Evolutionary conservation across 768 basidiomycete genomes (phyloP).

Genomic region (Pleurotus djamor): DNA sequence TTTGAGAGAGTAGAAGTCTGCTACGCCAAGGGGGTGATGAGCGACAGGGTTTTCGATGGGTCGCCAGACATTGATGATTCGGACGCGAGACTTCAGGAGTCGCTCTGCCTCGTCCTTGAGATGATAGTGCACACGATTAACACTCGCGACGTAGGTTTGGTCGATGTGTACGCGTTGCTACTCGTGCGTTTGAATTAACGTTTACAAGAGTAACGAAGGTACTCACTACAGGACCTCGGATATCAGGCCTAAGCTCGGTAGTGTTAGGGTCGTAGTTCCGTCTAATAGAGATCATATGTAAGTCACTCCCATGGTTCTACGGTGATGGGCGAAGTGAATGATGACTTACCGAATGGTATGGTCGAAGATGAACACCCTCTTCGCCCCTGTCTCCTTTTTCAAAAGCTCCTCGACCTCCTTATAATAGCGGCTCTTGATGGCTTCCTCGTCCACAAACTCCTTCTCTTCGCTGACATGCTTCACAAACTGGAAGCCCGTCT

Average conservation of each 20-base stretch:
- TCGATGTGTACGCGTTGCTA: constrained; percentile 31
- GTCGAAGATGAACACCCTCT: constrained; percentile 36
- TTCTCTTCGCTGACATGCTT: constrained; percentile 19
- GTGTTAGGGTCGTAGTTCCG: background rate
- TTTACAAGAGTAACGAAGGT: background rate
- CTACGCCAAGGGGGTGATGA: constrained; percentile 37
- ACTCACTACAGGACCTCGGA: background rate
- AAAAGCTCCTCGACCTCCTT: constrained; percentile 33
- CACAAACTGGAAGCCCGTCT: constrained; percentile 31
- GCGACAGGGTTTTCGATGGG: constrained; percentile 34
- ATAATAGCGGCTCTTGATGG: constrained; percentile 34
- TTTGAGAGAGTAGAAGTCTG: constrained; percentile 38
- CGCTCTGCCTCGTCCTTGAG: constrained; percentile 28
- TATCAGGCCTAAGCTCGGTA: background rate
- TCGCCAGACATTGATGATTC: constrained; percentile 47
- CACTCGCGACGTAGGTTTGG: constrained; percentile 31
- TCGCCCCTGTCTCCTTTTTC: constrained; percentile 36
- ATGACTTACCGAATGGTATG: constrained; percentile 25
- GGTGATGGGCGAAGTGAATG: background rate
- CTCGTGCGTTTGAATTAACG: background rate
- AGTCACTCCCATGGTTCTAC: background rate
- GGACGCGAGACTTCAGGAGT: constrained; percentile 34
- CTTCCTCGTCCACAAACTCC: constrained; percentile 29
- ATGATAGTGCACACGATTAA: constrained; percentile 34
- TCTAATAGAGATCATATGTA: constrained; percentile 15